Conservation (phyloP, 2,329 filamentous ascomycete genomes). For the Eurotiales sp. region DNA sequence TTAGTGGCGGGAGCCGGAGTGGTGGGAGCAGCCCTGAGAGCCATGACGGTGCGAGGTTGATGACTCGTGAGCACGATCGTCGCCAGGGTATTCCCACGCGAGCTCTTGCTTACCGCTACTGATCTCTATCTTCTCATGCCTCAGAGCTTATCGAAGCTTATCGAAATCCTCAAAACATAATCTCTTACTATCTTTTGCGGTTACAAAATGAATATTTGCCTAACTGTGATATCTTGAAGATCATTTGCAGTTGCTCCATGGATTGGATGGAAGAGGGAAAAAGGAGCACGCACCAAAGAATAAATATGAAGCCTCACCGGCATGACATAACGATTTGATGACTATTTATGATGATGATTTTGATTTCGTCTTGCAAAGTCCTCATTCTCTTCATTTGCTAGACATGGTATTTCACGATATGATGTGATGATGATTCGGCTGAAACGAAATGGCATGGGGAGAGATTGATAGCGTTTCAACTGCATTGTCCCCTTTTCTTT, state of each 20-base stretch:
- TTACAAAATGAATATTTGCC: not conserved
- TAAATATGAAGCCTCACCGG: conserved; percentile 14
- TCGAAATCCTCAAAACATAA: too few species aligned
- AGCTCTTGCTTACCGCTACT: conserved; percentile 23
- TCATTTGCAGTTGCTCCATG: too few species aligned
- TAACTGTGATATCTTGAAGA: not conserved
- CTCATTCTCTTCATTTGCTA: not conserved
- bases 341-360: not conserved
- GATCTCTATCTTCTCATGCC: not conserved
- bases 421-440: not conserved
- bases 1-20: conserved; percentile 47
- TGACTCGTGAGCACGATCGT: conserved; percentile 20
- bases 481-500: not conserved
- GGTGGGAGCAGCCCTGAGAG: conserved; percentile 53
- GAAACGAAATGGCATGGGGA: not conserved
- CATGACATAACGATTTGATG: conserved; percentile 15
- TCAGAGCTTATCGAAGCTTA: too few species aligned
- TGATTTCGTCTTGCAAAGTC: not conserved
- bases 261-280: not conserved
- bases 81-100: conserved; percentile 21
- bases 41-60: conserved; percentile 22
- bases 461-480: conserved; percentile 19
- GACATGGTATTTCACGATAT: not conserved
- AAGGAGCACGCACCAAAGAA: conserved; percentile 1
- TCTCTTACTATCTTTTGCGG: not conserved